Base-by-base conservation (phyloP, 2,329 filamentous ascomycete genomes). In the Cadophora gregata region DNA sequence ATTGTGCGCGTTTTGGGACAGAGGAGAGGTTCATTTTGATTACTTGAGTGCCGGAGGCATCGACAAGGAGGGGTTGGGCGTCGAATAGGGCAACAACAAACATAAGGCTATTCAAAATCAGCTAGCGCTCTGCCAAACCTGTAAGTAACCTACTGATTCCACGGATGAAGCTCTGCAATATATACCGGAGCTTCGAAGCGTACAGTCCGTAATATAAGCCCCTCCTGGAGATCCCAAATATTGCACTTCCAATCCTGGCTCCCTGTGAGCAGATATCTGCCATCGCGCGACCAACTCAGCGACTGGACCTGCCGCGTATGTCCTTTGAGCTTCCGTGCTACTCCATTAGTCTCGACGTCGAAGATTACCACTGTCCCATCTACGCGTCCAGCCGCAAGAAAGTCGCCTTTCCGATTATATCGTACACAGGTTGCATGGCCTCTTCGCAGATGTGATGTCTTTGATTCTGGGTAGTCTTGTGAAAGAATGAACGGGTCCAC, bases 161-260 rank as follows among this genome's bases (percentile, higher is more conserved):
- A 90, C 4, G 96, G 95, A 79, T 99, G 93, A 65, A 99, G 83
- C 80, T 99, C 96, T 3, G 95, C 96, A 73, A 96, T 97, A 80
- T 97, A 99, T 38, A 97, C 92, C 0, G 95, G 93, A 3, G 94
- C 93, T 71, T 95, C 90, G 76, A 99, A 97, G 71, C 93, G 91
- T 74, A 97, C 91, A 72, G 93, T 94, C 71, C 94, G 90, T 84
- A 70, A 84, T 84, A 76, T 89, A 87, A 78, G 90, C 85, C 76
- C 90, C 85, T 56, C 87, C 84, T 86, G 86, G 66, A 99, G 83
- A 79, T 99, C 96, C 96, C 96, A 99, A 0, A 99, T 84, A 60
- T 97, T 93, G 70, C 92, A 94, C 80, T 96, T 97, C 92, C 95
- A 98, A 75, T 97, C 96, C 78, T 97, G 93, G 53, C 93, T 97